Base-by-base conservation (phyloP, 2,329 filamentous ascomycete species). In the Trichocomaceae sp. region DNA sequence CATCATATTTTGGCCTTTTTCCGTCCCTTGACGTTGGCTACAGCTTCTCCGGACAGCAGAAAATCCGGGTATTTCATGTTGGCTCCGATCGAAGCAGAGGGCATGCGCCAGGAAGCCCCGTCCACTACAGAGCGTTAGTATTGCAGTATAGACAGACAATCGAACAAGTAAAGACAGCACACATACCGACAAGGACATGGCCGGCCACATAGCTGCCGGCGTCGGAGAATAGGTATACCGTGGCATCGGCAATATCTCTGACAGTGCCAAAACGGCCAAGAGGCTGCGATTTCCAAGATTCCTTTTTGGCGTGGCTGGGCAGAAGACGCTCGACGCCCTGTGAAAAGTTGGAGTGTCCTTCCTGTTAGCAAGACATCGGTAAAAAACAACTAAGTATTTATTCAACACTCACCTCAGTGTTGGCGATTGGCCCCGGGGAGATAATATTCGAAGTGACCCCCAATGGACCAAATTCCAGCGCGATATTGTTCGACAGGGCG, bases 161-260 rank as follows among this genome's bases (percentile, higher is more conserved):
- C 31, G 12, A 6, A 29, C 8, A 29, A 29, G 26, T 15, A 9
- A 22, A 31, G 35, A 17, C 39, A n/a, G 12, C 8, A 39, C 19
- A 69, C 72, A 55, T 61, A 73, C 72, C 80, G 31, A 95, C 87
- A 35, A 96, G 73, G 2, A 83, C 82, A 61, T 90, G 85, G 1
- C 90, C 93, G 61, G 88, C 96, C 47, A 97, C 83, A 69, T 88
- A 96, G 67, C 86, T 90, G 0, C 86, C 92, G 0, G 89, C 84
- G 46, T 95, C 88, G 46, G 87, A 88, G 67, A 96, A 93, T 54
- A 97, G 70, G 64, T 85, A 99, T 0, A 97, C 82, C 0, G 92
- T 96, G 1, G 92, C 88, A 71, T 99, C 92, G 0, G 90, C 87
- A 64, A 99, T 90, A 66, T 99, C 92, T 60, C 86, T 87, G 23